These are phyloP conservation scores for Claviceps sp. DNA, from an alignment of 2,329 filamentous ascomycete species.

Conservation along the genomic window DNA sequence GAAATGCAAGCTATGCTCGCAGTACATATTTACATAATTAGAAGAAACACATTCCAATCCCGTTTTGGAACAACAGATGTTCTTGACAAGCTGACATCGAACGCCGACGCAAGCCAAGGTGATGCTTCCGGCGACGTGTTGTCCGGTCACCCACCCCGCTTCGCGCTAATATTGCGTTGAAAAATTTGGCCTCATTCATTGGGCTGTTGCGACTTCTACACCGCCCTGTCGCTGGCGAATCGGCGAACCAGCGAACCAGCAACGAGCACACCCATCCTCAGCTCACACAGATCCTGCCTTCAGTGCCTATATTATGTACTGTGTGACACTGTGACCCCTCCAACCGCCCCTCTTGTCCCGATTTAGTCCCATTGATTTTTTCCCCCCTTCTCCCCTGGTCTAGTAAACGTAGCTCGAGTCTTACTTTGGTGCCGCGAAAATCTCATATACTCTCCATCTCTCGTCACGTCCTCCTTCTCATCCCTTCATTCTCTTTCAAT, in stretches of 20 bases:
- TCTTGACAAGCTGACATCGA: too few relatives aligned
- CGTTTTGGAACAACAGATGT: too few relatives aligned
- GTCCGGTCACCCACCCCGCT: neutral
- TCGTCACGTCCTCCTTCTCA: neutral
- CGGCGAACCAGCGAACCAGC: conserved; percentile 1
- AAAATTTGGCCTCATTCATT: conserved; percentile 6
- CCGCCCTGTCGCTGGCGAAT: conserved; percentile 3
- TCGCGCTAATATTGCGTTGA: neutral
- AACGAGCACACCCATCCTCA: neutral
- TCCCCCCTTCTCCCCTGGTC: neutral
- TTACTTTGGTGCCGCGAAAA: conserved; percentile 7
- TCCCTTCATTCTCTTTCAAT: conserved; percentile 1
- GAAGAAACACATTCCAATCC: too few relatives aligned
- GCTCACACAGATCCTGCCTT: neutral
- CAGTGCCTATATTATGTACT: too few relatives aligned
- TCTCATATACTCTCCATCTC: conserved; percentile 8
- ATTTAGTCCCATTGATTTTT: neutral
- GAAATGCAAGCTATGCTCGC: too few relatives aligned
- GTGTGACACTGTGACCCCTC: neutral
- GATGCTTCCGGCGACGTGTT: too few relatives aligned
- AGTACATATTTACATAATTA: too few relatives aligned
- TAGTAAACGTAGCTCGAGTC: neutral
- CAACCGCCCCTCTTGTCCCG: neutral
- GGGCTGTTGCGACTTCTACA: neutral
- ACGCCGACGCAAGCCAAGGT: too few relatives aligned